Evolutionary conservation across 2,329 filamentous ascomycete species (phyloP).

Genomic region (Gremmenia infestans): DNA sequence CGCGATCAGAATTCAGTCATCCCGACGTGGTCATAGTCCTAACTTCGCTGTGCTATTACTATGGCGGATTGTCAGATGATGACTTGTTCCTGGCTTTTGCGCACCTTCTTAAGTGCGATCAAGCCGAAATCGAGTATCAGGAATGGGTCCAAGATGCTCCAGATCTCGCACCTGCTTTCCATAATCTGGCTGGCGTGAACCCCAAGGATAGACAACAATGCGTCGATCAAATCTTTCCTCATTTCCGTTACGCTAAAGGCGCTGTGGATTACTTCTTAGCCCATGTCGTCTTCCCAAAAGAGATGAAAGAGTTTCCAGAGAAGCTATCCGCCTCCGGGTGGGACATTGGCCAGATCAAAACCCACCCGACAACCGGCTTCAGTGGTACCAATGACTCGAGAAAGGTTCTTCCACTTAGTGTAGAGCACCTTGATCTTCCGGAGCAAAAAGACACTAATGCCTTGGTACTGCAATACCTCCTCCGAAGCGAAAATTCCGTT

Average conservation of each 20-base stretch:
- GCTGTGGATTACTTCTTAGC: conserved; percentile 60
- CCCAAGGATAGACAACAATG: conserved; percentile 49
- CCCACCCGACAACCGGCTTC: conserved; percentile 56
- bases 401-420: conserved; percentile 48
- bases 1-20: conserved; percentile 57
- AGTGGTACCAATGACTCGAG: conserved; percentile 64
- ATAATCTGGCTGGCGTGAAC: conserved; percentile 49
- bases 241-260: conserved; percentile 46
- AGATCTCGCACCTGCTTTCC: conserved; percentile 35
- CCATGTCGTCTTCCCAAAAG: conserved; percentile 53
- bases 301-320: conserved; percentile 56
- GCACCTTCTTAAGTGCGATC: conserved; percentile 46
- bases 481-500: conserved; percentile 47
- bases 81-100: conserved; percentile 45
- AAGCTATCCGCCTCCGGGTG: conserved; percentile 64
- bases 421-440: conserved; percentile 49
- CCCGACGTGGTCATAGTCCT: conserved; percentile 53
- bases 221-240: conserved; percentile 44
- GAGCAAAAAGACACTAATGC: conserved; percentile 61
- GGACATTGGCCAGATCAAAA: conserved; percentile 51
- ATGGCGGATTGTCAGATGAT: conserved; percentile 46
- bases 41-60: conserved; percentile 53
- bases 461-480: conserved; percentile 53
- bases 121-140: conserved; percentile 47
- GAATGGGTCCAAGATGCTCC: conserved; percentile 40